Conservation (phyloP, 2,329 filamentous ascomycete genomes). For the Aspergillus thermomutatus region DNA sequence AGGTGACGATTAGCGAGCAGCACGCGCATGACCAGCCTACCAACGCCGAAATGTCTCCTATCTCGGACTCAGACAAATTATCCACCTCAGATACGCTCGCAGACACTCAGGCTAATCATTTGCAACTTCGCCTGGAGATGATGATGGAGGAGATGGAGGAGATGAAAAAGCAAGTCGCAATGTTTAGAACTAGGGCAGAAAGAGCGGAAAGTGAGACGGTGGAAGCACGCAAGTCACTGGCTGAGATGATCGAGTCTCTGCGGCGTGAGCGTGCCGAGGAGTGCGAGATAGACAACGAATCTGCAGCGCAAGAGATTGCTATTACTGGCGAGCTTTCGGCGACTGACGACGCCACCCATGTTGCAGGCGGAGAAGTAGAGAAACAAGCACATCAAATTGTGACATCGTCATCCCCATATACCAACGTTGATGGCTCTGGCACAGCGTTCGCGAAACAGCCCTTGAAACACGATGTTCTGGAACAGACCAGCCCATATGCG, state of each 20-base stretch:
- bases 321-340: background rate
- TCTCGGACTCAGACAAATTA: slow-evolving; percentile 24
- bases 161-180: slow-evolving; percentile 75
- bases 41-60: slow-evolving; percentile 6
- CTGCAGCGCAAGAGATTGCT: background rate
- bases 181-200: slow-evolving; percentile 74
- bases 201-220: slow-evolving; percentile 74
- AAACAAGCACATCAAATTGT: slow-evolving; percentile 41
- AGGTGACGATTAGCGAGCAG: slow-evolving; percentile 2
- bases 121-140: slow-evolving; percentile 70
- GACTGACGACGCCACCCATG: slow-evolving; percentile 8
- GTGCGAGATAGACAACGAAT: slow-evolving; percentile 40
- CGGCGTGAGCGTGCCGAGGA: slow-evolving; percentile 62
- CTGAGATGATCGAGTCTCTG: slow-evolving; percentile 84
- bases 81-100: slow-evolving; percentile 24
- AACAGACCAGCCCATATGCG: slow-evolving; percentile 67
- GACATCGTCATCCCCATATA: slow-evolving; percentile 51
- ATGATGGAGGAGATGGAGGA: slow-evolving; percentile 78
- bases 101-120: slow-evolving; percentile 40
- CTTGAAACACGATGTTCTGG: slow-evolving; percentile 37
- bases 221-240: slow-evolving; percentile 68
- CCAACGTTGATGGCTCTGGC: slow-evolving; percentile 38
- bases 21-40: slow-evolving; percentile 7
- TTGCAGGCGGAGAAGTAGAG: slow-evolving; percentile 12
- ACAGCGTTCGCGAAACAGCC: slow-evolving; percentile 41